These are phyloP conservation scores for Globisporangium echinulatum DNA, from an alignment of 352 stramenopile species.

Conservation along the genomic window DNA sequence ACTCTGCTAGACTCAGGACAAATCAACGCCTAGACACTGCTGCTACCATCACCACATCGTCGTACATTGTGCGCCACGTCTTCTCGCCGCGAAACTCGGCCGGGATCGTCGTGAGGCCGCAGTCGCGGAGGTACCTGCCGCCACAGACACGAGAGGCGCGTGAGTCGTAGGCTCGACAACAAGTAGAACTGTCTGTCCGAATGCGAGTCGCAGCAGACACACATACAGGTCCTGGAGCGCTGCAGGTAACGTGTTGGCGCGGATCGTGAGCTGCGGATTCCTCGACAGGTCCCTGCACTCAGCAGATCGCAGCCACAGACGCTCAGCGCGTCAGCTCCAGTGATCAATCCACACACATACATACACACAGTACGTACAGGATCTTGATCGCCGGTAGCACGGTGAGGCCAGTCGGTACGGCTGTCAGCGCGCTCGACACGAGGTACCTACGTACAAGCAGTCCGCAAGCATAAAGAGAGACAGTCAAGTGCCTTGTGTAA, in stretches of 20 bases:
- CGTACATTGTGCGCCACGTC: slow-evolving; percentile 12
- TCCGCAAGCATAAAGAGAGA: background rate
- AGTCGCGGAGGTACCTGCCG: slow-evolving; percentile 9
- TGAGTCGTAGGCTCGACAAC: background rate
- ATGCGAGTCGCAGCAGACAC: background rate
- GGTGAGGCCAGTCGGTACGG: slow-evolving; percentile 8
- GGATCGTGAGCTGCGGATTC: slow-evolving; percentile 9
- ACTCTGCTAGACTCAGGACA: no score
- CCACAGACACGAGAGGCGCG: background rate
- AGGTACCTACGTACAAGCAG: slow-evolving; percentile 5
- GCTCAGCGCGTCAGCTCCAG: background rate
- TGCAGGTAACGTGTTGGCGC: slow-evolving; percentile 12
- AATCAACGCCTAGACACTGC: no score
- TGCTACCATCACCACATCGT: background rate
- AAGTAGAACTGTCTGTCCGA: background rate
- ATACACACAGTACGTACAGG: slow-evolving; percentile 7
- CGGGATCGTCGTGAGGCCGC: slow-evolving; percentile 5
- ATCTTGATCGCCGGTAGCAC: slow-evolving; percentile 14
- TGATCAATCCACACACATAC: no score
- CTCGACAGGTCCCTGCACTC: slow-evolving; percentile 9
- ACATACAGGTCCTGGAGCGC: slow-evolving; percentile 11
- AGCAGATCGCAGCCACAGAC: background rate
- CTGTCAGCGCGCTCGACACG: slow-evolving; percentile 1
- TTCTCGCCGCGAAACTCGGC: slow-evolving; percentile 16
- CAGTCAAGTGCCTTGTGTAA: background rate